These are phyloP conservation scores for Ophiostoma sp. DNA, from an alignment of 2,329 filamentous ascomycete species.

Conservation along the genomic window DNA sequence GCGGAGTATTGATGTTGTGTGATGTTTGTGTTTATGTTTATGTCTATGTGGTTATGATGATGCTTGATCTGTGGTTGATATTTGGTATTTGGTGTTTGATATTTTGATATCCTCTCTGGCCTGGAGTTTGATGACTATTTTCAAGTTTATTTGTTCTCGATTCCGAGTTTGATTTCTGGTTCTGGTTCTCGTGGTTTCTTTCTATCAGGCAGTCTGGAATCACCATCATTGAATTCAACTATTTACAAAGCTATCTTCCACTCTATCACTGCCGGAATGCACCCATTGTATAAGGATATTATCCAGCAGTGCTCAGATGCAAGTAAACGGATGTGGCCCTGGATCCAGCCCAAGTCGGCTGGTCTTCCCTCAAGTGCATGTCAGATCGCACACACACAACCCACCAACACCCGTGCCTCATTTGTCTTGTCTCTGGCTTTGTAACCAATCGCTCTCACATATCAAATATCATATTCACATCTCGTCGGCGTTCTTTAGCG, in stretches of 20 bases:
- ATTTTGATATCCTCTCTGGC: background rate
- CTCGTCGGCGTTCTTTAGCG: background rate
- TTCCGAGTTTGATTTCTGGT: background rate
- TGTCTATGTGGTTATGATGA: background rate
- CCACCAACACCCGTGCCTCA: background rate
- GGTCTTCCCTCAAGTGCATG: background rate
- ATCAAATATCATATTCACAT: background rate
- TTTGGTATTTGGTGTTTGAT: background rate
- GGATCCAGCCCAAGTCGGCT: background rate
- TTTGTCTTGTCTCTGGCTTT: background rate
- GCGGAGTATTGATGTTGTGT: background rate
- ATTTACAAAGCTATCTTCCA: background rate
- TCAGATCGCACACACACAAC: background rate
- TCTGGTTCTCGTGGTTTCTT: background rate
- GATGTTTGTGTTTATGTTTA: background rate
- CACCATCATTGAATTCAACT: too few relatives aligned
- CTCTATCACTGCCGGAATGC: too few relatives aligned
- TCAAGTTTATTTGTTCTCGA: background rate
- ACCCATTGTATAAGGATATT: background rate
- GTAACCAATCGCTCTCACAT: background rate
- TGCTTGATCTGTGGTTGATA: background rate
- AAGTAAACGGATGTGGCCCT: background rate
- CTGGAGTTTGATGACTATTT: background rate
- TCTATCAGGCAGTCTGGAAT: background rate
- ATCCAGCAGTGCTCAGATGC: background rate